phyloP scores from a whole-genome alignment of 2,329 filamentous ascomycete genomes.

The Nemania sp. region DNA sequence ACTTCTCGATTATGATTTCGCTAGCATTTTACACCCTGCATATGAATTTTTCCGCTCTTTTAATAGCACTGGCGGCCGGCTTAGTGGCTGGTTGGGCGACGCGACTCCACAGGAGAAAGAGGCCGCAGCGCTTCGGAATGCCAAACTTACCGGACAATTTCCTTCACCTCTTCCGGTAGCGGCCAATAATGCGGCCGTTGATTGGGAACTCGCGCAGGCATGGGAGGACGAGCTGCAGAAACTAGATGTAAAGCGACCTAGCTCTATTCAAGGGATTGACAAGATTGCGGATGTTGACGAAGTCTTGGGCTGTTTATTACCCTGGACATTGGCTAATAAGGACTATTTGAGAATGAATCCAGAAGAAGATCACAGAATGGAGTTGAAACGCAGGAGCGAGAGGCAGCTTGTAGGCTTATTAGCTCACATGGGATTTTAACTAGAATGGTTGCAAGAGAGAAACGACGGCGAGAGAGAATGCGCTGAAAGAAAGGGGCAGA shows the following conservation, averaged over 20 bases:
- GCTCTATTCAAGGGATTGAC: conserved; percentile 18
- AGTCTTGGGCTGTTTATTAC: conserved; percentile 8
- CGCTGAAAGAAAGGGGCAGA: neutral
- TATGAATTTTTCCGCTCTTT: conserved; percentile 29
- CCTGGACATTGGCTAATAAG: conserved; percentile 16
- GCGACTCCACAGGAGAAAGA: conserved; percentile 9
- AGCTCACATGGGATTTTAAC: conserved; percentile 16
- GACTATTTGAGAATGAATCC: conserved; percentile 26
- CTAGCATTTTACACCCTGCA: conserved; percentile 13
- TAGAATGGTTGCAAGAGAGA: conserved; percentile 6
- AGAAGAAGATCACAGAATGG: conserved; percentile 13
- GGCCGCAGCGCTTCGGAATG: conserved; percentile 11
- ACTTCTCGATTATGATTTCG: conserved; percentile 29
- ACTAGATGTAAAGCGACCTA: conserved; percentile 11
- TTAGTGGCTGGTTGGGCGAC: conserved; percentile 15
- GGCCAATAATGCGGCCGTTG: conserved; percentile 1
- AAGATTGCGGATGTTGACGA: conserved; percentile 28
- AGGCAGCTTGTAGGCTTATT: conserved; percentile 16
- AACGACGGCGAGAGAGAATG: neutral
- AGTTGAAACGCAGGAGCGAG: conserved; percentile 11
- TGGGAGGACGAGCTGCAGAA: conserved; percentile 25
- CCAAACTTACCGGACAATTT: conserved; percentile 14
- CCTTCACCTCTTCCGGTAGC: conserved; percentile 10
- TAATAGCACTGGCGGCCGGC: conserved; percentile 1
- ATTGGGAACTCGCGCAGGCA: conserved; percentile 28